Percentiles rank a stretch among this genome's conserved stretches.
These are phyloP conservation scores for Tetracladium marchalianum DNA, from an alignment of 495 filamentous ascomycete genomes.

Conservation along the genomic window DNA sequence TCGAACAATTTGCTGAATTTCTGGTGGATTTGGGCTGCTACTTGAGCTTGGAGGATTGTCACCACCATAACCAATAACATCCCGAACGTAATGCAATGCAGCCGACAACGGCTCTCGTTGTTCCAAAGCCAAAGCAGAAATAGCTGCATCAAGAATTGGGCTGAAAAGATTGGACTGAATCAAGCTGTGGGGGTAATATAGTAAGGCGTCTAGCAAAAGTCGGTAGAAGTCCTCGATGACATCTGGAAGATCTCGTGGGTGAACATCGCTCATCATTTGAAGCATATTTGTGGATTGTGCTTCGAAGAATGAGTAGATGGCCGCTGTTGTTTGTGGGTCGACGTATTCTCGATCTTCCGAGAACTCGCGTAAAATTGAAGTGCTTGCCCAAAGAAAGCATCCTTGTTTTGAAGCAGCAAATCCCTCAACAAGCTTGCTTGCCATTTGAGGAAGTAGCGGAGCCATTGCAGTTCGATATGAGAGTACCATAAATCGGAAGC, in stretches of 20 bases:
- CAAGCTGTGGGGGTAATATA: conserved; percentile 79
- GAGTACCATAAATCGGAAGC: conserved; percentile 92
- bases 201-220: conserved; percentile 75
- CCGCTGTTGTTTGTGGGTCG: conserved; percentile 69
- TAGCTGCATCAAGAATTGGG: conserved; percentile 76
- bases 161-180: conserved; percentile 67
- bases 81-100: conserved; percentile 85
- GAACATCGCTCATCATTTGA: conserved; percentile 74
- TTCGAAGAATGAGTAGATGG: conserved; percentile 91
- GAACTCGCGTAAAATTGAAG: conserved; percentile 90
- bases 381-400: conserved; percentile 95
- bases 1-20: conserved; percentile 63
- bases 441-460: conserved; percentile 73
- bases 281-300: conserved; percentile 83
- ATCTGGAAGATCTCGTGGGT: conserved; percentile 82
- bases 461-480: conserved; percentile 86
- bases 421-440: conserved; percentile 73
- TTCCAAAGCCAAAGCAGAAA: conserved; percentile 75
- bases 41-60: conserved; percentile 65
- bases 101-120: conserved; percentile 85
- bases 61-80: conserved; percentile 82
- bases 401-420: conserved; percentile 84
- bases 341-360: conserved; percentile 78
- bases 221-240: conserved; percentile 99
- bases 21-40: conserved; percentile 46